Conservation (phyloP, 129 eudicot species). For the Saussurea involucrata region DNA sequence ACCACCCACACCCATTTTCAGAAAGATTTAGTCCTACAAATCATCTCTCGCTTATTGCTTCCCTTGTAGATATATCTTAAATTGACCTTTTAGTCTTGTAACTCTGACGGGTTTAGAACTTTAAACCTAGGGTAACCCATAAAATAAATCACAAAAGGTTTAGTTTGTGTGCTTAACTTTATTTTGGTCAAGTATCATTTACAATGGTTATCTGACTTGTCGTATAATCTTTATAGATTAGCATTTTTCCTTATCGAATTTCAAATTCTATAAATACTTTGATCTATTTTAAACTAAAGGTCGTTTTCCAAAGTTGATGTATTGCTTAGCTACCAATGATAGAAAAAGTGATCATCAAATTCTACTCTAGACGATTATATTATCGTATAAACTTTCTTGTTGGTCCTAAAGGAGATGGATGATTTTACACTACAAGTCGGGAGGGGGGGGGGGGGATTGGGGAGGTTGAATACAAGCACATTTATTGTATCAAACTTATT, state of each 20-base stretch:
- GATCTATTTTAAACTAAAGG: not conserved
- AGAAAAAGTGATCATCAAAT: not conserved
- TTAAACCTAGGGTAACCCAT: not conserved
- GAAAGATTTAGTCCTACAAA: no score
- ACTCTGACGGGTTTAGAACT: not conserved
- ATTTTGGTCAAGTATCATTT: not conserved
- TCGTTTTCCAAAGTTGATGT: not conserved
- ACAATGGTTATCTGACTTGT: no score
- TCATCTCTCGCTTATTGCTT: no score
- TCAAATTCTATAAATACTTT: no score
- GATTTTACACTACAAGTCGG: not conserved
- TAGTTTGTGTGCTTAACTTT: not conserved
- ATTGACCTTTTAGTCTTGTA: not conserved
- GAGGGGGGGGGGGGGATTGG: not conserved
- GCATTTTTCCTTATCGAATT: not conserved
- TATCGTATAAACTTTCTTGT: no score
- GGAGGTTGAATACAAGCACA: not conserved
- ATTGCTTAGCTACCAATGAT: not conserved
- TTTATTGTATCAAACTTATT: not conserved
- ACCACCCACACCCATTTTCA: no score
- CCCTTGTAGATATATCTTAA: not conserved
- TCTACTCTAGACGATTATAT: not conserved
- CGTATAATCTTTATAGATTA: not conserved
- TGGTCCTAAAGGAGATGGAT: not conserved
- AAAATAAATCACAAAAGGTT: not conserved